Evolutionary conservation across 768 basidiomycete species (phyloP).

Genomic region (Podaxis carcinomalis): DNA sequence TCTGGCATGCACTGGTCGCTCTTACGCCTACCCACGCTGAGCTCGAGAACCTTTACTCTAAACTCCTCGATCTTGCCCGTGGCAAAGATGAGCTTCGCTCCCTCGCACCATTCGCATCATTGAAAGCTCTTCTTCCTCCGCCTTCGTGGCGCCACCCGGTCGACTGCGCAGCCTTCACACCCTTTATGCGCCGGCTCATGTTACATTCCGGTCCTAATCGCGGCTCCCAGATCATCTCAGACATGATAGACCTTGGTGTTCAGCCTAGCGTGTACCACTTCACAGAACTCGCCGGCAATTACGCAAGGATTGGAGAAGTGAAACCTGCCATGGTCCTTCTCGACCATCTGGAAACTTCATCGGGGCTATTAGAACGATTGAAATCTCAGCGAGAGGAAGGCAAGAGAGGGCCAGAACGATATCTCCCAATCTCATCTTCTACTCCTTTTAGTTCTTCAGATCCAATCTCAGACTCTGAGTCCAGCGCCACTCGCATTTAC

Average conservation of each 20-base stretch:
- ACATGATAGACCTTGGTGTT: conserved; percentile 48
- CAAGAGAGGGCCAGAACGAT: not conserved
- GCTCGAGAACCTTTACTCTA: conserved; percentile 37
- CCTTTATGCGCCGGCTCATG: conserved; percentile 45
- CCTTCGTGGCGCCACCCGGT: conserved; percentile 25
- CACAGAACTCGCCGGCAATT: conserved; percentile 44
- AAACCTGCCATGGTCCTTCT: conserved; percentile 36
- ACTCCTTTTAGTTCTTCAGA: not conserved
- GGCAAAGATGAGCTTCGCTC: conserved; percentile 4
- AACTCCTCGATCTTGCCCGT: conserved; percentile 29
- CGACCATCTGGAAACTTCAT: conserved; percentile 29
- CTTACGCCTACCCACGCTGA: conserved; percentile 18
- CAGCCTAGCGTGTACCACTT: conserved; percentile 42
- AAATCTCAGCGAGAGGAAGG: not conserved
- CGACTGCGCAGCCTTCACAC: conserved; percentile 37
- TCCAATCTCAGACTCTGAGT: conserved; percentile 5
- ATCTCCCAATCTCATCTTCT: not conserved
- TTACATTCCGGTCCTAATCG: conserved; percentile 21
- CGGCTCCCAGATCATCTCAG: conserved; percentile 39
- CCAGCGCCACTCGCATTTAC: not conserved
- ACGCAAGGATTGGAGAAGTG: conserved; percentile 35
- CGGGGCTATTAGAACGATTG: not conserved
- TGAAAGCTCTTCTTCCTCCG: conserved; percentile 22
- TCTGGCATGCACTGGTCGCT: conserved; percentile 35
- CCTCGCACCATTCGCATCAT: conserved; percentile 7